A percentile compares a stretch with the other conserved stretches of the same genome.
Conservation (phyloP, 345 rosid species). For the Citrus sinensis region DVS_A1.0 CM039164.1:14708001-14708500, state of each 20-base stretch:
- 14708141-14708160: conserved; percentile 50
- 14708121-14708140: conserved; percentile 62
- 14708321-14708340: conserved; percentile 5
- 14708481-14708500: conserved; percentile 8
- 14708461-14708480: conserved; percentile 10
- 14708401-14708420: neutral
- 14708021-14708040: neutral
- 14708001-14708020: neutral
- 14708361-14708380: neutral
- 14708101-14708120: conserved; percentile 52
- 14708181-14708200: conserved; percentile 15
- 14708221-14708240: neutral
- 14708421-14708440: neutral
- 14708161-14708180: conserved; percentile 21
- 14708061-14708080: conserved; percentile 6
- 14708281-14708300: neutral
- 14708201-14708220: neutral
- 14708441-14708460: conserved; percentile 11
- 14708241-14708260: neutral
- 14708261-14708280: neutral
- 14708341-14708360: neutral
- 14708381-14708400: neutral
- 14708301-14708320: conserved; percentile 11
- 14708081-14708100: conserved; percentile 49
- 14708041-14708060: neutral